Evolutionary conservation across 1,284 basidiomycete species (phyloP), one percentile per base, ranked within the genome.

Genomic region (Volvariella surrecta): DNA sequence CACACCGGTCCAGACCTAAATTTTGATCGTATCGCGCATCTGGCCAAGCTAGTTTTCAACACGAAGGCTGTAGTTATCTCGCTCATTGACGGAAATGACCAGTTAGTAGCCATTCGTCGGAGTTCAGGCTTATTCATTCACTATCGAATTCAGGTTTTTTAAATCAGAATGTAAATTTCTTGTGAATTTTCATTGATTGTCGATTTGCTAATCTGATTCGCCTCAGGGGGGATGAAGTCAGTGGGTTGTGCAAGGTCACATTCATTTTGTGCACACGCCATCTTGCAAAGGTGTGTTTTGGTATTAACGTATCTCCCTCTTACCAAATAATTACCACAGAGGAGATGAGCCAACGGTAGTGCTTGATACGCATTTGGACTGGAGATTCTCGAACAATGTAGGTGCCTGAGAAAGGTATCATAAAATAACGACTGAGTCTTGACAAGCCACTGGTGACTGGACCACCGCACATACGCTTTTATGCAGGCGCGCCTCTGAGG

Each of bases 41-140:
- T 97, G 39, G 88, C 87, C 43, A 95, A 94, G 66, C 70, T 97
- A 21, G 93, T 97, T 10, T 96, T 97, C 65, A 88, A 79, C 57
- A 89, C 90, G 1, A 89, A 89, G 56, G 79, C 87, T 18, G 92
- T 94, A 3, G 61, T 82, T 15, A 86, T 97, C 32, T 79, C 84
- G 3, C 66, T 96, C 32, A 73, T 94, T 10, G 92, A 94, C 58
- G 79, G 79, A 22, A 81, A 82, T 42, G 81, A 86, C 47, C 85
- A 91, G 78, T 88, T 59, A 64, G 74, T 58, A 17, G 34, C 18
- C 16, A 9, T 40, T 48, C 38, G 21, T 40, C 37, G 15, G 7
- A 43, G 11, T 38, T 41, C 4, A 18, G 16, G 20, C 2, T 6
- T 28, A 11, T 28, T 28, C 10, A 45, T 35, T 30, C 19, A 45